These are phyloP conservation scores for Exsudoporus frostii DNA, from an alignment of 768 basidiomycete genomes.

Conservation along the genomic window DNA sequence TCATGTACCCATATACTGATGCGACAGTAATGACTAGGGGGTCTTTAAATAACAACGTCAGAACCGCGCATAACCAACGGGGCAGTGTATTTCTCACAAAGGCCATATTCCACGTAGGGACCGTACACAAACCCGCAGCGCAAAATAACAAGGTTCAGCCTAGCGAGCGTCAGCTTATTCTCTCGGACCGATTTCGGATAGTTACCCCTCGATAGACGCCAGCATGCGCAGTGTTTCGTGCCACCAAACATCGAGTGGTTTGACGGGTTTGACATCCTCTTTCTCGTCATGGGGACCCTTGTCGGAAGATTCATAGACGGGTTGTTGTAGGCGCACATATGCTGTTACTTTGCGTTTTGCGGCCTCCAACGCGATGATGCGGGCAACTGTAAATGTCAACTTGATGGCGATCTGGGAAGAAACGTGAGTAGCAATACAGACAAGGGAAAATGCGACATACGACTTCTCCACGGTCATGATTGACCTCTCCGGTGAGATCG, in stretches of 20 bases:
- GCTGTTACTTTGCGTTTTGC: slow-evolving; percentile 76
- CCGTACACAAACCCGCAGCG: slow-evolving; percentile 77
- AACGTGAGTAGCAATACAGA: slow-evolving; percentile 3
- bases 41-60: slow-evolving; percentile 41
- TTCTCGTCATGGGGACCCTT: slow-evolving; percentile 68
- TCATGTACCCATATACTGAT: slow-evolving; percentile 76
- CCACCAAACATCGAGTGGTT: slow-evolving; percentile 80
- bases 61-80: slow-evolving; percentile 7
- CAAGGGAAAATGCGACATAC: slow-evolving; percentile 38
- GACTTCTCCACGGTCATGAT: slow-evolving; percentile 70
- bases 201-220: slow-evolving; percentile 68
- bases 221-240: slow-evolving; percentile 78
- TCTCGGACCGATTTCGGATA: slow-evolving; percentile 4
- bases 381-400: slow-evolving; percentile 66
- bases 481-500: slow-evolving; percentile 80
- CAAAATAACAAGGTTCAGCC: slow-evolving; percentile 78
- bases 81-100: slow-evolving; percentile 42
- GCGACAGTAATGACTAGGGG: slow-evolving; percentile 70
- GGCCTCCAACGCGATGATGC: slow-evolving; percentile 70
- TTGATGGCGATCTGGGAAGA: slow-evolving; percentile 69
- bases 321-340: slow-evolving; percentile 73
- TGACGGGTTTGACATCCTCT: slow-evolving; percentile 68
- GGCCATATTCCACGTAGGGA: slow-evolving; percentile 72
- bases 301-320: slow-evolving; percentile 72
- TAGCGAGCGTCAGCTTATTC: slow-evolving; percentile 28